These are phyloP conservation scores for Cardamine resedifolia DNA, from an alignment of 345 rosid species.

Conservation along the genomic window DNA sequence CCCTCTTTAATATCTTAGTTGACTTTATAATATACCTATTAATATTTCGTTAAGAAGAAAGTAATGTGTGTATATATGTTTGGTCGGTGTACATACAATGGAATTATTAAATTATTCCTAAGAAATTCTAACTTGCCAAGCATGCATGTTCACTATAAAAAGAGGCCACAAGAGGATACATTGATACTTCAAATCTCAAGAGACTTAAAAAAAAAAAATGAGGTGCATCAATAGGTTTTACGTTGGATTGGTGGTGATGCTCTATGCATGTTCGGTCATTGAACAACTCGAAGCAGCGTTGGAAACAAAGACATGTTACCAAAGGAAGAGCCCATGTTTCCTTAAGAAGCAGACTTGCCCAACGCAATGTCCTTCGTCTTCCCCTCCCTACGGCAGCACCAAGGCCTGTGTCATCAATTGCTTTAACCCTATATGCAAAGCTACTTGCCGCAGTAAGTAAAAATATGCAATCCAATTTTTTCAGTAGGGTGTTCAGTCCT, in stretches of 20 bases:
- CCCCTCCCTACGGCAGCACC: constrained; percentile 34
- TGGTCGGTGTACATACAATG: constrained; percentile 16
- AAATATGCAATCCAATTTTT: background rate
- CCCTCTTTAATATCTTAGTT: too few species aligned
- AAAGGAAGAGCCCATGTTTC: constrained; percentile 39
- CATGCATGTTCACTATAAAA: constrained; percentile 17
- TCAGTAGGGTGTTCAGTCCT: background rate
- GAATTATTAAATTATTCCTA: background rate
- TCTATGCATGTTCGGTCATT: constrained; percentile 10
- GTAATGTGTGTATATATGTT: background rate
- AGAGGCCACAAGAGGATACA: background rate
- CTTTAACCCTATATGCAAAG: constrained; percentile 41
- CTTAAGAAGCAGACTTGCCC: constrained; percentile 40
- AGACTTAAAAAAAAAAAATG: constrained; percentile 2
- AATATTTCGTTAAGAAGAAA: background rate
- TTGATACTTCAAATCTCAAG: background rate
- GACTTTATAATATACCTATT: background rate
- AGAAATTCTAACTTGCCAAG: constrained; percentile 14
- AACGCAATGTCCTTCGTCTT: constrained; percentile 39
- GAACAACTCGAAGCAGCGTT: constrained; percentile 32
- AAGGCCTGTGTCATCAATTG: constrained; percentile 43
- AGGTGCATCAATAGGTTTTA: constrained; percentile 11
- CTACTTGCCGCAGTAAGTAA: constrained; percentile 40
- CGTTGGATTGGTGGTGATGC: constrained; percentile 1
- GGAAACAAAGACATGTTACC: constrained; percentile 28